A percentile compares a stretch with the other conserved stretches of the same genome.
These are phyloP conservation scores for Ganoderma sinense DNA, from an alignment of 1,284 basidiomycete species.

Conservation along the genomic window DNA sequence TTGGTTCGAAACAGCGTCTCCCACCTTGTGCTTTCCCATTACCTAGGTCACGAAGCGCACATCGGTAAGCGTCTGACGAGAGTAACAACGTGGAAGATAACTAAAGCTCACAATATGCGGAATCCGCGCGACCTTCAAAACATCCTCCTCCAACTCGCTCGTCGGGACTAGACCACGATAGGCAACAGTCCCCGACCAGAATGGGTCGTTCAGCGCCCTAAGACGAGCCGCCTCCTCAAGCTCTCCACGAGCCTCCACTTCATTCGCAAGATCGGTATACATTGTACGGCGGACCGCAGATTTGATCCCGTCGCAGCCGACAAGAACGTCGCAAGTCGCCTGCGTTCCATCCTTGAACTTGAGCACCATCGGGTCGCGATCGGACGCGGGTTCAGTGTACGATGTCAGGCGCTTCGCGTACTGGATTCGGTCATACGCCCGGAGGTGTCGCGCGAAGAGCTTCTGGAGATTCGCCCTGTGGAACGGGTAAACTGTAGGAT, in stretches of 20 bases:
- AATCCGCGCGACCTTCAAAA: background rate
- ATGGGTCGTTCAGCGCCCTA: conserved; percentile 8
- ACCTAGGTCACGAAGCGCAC: background rate
- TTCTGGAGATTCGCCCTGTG: conserved; percentile 53
- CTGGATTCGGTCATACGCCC: conserved; percentile 39
- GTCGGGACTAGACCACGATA: conserved; percentile 24
- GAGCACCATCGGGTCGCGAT: conserved; percentile 25
- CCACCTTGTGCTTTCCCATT: conserved; percentile 23
- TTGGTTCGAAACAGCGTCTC: conserved; percentile 4
- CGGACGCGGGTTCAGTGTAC: conserved; percentile 35
- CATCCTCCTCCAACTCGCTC: background rate
- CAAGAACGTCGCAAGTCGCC: conserved; percentile 49
- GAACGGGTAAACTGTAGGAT: conserved; percentile 38
- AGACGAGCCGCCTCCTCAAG: conserved; percentile 11
- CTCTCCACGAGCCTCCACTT: conserved; percentile 7
- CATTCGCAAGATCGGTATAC: conserved; percentile 25
- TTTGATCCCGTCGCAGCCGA: conserved; percentile 56
- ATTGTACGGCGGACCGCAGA: conserved; percentile 50
- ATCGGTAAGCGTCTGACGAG: background rate
- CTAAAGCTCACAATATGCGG: background rate
- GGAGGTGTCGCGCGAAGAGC: conserved; percentile 47
- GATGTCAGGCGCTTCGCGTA: conserved; percentile 36
- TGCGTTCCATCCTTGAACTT: conserved; percentile 47
- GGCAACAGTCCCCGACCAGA: conserved; percentile 25
- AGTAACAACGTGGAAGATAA: background rate